Evolutionary conservation across 2,329 filamentous ascomycete species (phyloP).

Genomic region (Fonsecaea multimorphosa): DNA sequence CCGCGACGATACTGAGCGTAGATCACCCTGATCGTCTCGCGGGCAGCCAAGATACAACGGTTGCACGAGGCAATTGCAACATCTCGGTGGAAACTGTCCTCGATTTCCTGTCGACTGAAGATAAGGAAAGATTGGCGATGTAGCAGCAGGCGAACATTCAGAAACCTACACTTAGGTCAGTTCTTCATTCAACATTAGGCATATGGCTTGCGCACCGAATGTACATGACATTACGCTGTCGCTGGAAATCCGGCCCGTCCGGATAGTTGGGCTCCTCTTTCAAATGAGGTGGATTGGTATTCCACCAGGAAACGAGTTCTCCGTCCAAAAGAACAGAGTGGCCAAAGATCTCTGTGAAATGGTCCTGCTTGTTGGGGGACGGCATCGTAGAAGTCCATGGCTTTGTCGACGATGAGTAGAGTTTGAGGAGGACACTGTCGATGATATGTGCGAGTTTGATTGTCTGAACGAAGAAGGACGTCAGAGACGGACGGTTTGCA

Average conservation of each 20-base stretch:
- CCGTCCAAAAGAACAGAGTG: slow-evolving; percentile 6
- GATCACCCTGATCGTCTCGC: slow-evolving; percentile 16
- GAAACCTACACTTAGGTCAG: background rate
- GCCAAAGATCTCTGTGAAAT: slow-evolving; percentile 2
- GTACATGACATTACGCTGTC: slow-evolving; percentile 20
- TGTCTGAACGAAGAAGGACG: slow-evolving; percentile 13
- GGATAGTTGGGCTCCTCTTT: slow-evolving; percentile 10
- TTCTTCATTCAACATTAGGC: background rate
- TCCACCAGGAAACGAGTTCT: slow-evolving; percentile 15
- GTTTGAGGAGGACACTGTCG: slow-evolving; percentile 14
- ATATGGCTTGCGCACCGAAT: slow-evolving; percentile 5
- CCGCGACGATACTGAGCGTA: slow-evolving; percentile 9
- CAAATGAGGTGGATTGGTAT: slow-evolving; percentile 9
- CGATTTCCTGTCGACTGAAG: background rate
- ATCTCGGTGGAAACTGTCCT: background rate
- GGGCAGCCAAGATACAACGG: slow-evolving; percentile 7
- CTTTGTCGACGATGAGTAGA: slow-evolving; percentile 14
- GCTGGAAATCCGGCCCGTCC: slow-evolving; percentile 13
- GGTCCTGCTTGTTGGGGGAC: background rate
- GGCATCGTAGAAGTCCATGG: slow-evolving; percentile 4
- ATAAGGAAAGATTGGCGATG: slow-evolving; percentile 6
- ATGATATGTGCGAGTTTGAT: slow-evolving; percentile 21
- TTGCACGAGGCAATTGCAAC: slow-evolving; percentile 4
- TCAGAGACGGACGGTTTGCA: slow-evolving; percentile 5
- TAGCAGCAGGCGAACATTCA: slow-evolving; percentile 4